phyloP scores from a whole-genome alignment of 1,139 yeast species.

The Nakaseomyces delphensis region DNA sequence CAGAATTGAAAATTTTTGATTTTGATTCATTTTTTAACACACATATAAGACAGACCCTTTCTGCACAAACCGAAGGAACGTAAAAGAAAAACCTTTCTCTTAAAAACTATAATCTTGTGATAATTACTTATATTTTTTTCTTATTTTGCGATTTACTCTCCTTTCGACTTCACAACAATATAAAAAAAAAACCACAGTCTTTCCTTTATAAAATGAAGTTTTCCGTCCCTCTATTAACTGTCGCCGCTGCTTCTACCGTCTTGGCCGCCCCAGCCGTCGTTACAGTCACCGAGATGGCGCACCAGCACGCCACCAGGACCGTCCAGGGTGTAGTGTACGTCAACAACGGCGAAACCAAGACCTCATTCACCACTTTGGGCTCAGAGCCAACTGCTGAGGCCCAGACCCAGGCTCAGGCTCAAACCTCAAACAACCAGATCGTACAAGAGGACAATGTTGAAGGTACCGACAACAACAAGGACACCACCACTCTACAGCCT shows the following conservation, averaged over 20 bases:
- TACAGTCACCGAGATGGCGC: constrained; percentile 31
- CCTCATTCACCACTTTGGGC: constrained; percentile 21
- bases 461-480: constrained; percentile 14
- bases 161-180: neutral
- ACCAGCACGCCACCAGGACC: constrained; percentile 20
- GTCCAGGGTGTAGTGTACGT: constrained; percentile 27
- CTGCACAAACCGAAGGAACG: too few relatives aligned
- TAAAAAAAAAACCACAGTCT: neutral
- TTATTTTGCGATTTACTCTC: neutral
- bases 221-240: constrained; percentile 25
- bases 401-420: neutral
- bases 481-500: constrained; percentile 16
- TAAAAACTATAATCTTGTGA: too few relatives aligned
- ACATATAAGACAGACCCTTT: neutral
- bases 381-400: constrained; percentile 5
- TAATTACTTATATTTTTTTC: neutral
- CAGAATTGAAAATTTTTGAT: too few relatives aligned
- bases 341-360: constrained; percentile 23
- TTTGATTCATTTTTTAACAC: neutral
- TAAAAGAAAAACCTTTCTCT: too few relatives aligned
- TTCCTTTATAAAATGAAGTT: constrained; percentile 26
- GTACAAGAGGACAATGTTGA: constrained; percentile 2
- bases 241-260: constrained; percentile 25
- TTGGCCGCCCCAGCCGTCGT: constrained; percentile 34
- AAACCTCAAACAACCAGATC: constrained; percentile 6